Evolutionary conservation across 148 eudicot species (phyloP).

Genomic region (Chenopodium suecicum): DNA sequence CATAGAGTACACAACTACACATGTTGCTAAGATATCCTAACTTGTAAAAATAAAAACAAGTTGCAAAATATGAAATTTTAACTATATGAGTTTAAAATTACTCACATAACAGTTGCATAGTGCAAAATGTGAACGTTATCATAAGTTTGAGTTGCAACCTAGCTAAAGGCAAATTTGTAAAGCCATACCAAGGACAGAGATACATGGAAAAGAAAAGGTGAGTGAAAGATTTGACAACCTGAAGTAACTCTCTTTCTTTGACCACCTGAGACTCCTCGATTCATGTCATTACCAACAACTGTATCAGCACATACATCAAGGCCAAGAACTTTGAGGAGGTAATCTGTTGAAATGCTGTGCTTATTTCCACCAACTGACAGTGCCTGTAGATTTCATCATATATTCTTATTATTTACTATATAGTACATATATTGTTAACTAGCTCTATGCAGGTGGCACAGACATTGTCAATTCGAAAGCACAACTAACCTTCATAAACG

Average conservation of each 20-base stretch:
- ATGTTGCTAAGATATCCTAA: neutral
- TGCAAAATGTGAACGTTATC: neutral
- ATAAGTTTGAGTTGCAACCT: neutral
- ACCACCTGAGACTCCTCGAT: constrained; percentile 90
- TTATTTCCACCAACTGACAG: constrained; percentile 63
- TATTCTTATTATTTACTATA: neutral
- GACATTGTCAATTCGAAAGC: constrained; percentile 4
- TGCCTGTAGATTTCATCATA: constrained; percentile 45
- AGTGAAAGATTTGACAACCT: constrained; percentile 42
- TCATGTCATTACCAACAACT: constrained; percentile 79
- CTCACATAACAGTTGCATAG: neutral
- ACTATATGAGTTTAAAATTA: no score
- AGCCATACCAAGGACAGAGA: neutral
- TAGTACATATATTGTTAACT: neutral
- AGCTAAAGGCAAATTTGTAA: neutral
- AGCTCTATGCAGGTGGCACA: constrained; percentile 1
- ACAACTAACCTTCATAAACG: constrained; percentile 76
- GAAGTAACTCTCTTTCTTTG: constrained; percentile 93
- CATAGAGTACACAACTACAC: neutral
- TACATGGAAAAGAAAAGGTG: neutral
- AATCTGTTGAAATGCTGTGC: constrained; percentile 73
- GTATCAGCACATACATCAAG: constrained; percentile 86
- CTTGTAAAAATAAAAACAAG: neutral
- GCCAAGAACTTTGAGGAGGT: constrained; percentile 74
- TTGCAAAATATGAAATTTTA: neutral